A percentile compares a stretch with the other conserved stretches of the same genome.
Evolutionary conservation across 208 protist genomes (phyloP).

Genomic region (Endotrypanum monterogeii): DNA sequence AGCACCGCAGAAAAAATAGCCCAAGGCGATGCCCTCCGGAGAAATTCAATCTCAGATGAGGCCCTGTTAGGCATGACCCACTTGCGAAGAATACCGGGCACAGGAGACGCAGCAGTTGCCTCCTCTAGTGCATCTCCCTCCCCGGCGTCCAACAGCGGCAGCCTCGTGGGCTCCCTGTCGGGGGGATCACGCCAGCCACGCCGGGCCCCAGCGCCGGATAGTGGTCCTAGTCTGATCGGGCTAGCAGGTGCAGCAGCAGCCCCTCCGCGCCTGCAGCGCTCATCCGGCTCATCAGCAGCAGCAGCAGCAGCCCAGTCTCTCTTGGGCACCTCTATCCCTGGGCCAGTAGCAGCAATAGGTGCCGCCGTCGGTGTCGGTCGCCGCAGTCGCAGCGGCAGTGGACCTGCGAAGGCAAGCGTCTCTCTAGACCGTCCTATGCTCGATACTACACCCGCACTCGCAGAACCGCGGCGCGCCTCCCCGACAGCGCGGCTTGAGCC

Average conservation of each 20-base stretch:
- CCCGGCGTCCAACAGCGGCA: constrained; percentile 2
- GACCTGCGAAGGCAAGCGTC: background rate
- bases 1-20: background rate
- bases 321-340: background rate
- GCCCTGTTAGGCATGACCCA: background rate
- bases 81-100: background rate
- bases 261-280: constrained; percentile 50
- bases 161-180: background rate
- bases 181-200: constrained; percentile 23
- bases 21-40: background rate
- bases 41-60: background rate
- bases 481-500: constrained; percentile 2
- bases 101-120: background rate
- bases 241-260: constrained; percentile 5
- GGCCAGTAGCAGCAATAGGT: background rate
- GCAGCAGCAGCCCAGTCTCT: constrained; percentile 8
- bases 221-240: constrained; percentile 1
- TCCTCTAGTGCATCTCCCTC: background rate
- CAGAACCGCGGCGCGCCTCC: constrained; percentile 28
- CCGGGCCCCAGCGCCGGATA: constrained; percentile 11
- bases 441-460: constrained; percentile 9
- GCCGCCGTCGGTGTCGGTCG: background rate
- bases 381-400: constrained; percentile 1
- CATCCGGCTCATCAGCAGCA: constrained; percentile 14
- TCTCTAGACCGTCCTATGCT: constrained; percentile 2